Conservation (phyloP, 257 asterid species). For the Gentiana macrophylla region DNA sequence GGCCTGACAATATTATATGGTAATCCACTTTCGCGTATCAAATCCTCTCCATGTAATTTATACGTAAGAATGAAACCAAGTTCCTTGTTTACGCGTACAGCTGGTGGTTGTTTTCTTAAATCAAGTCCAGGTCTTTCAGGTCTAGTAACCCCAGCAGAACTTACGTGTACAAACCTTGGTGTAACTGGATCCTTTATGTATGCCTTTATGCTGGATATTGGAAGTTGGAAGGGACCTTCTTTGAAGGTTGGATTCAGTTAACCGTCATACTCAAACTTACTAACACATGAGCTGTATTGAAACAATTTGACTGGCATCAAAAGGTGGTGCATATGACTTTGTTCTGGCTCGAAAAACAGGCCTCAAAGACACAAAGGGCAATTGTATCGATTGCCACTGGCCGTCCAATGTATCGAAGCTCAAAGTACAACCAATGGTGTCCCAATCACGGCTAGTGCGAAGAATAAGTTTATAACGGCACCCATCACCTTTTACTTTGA, state of each 20-base stretch:
- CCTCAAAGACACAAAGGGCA: slow-evolving; percentile 82
- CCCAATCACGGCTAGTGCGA: slow-evolving; percentile 91
- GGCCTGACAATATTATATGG: slow-evolving; percentile 85
- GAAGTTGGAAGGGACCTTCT: slow-evolving; percentile 88
- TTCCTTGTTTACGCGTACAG: slow-evolving; percentile 92
- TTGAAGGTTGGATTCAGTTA: slow-evolving; percentile 78
- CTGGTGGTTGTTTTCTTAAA: slow-evolving; percentile 97
- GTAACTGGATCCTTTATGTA: slow-evolving; percentile 71
- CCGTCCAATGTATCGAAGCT: slow-evolving; percentile 82
- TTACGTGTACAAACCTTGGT: slow-evolving; percentile 90
- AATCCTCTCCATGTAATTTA: slow-evolving; percentile 97
- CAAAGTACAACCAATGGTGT: slow-evolving; percentile 69
- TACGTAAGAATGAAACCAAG: slow-evolving; percentile 81
- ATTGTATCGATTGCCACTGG: slow-evolving; percentile 81
- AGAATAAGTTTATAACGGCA: slow-evolving; percentile 71
- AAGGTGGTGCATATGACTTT: slow-evolving; percentile 67
- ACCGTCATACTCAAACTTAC: slow-evolving; percentile 94
- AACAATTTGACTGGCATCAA: slow-evolving; percentile 65
- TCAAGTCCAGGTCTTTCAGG: slow-evolving; percentile 98
- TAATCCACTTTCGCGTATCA: slow-evolving; percentile 81
- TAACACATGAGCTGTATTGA: slow-evolving; percentile 97
- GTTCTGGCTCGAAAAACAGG: slow-evolving; percentile 94
- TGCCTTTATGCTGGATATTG: slow-evolving; percentile 70
- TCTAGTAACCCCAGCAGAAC: slow-evolving; percentile 97
- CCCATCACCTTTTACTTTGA: slow-evolving; percentile 86